These are phyloP conservation scores for Coniochaeta ligniaria DNA, from an alignment of 2,329 filamentous ascomycete species.

Conservation along the genomic window DNA sequence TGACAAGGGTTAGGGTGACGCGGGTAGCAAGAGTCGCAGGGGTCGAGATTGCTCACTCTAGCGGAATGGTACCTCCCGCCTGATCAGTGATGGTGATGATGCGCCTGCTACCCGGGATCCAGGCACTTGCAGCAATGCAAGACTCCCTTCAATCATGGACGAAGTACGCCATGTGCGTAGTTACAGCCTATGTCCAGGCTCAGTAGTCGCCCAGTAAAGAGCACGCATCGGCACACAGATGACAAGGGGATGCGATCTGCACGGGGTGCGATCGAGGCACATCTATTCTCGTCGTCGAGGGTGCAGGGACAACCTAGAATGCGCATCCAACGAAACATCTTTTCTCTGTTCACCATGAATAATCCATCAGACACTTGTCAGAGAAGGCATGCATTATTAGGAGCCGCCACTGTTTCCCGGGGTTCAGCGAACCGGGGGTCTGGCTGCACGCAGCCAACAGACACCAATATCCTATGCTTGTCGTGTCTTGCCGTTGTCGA, in stretches of 20 bases:
- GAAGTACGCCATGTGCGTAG: neutral
- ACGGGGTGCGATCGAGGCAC: neutral
- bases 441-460: neutral
- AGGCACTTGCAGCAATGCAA: neutral
- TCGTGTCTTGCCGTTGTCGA: neutral
- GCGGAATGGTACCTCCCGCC: constrained; percentile 1
- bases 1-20: neutral
- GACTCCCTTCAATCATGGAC: neutral
- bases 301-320: neutral
- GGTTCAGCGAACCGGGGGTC: neutral
- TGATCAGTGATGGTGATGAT: neutral
- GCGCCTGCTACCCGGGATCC: neutral
- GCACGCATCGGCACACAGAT: neutral
- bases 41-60: neutral
- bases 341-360: neutral
- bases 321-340: neutral
- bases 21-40: neutral
- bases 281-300: neutral
- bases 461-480: neutral
- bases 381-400: neutral
- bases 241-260: neutral
- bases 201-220: neutral
- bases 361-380: neutral
- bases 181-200: neutral
- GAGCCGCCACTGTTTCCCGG: neutral